These are phyloP conservation scores for Entomortierella parvispora DNA, from an alignment of 192 early-diverging fungal species.

Conservation along the genomic window DNA sequence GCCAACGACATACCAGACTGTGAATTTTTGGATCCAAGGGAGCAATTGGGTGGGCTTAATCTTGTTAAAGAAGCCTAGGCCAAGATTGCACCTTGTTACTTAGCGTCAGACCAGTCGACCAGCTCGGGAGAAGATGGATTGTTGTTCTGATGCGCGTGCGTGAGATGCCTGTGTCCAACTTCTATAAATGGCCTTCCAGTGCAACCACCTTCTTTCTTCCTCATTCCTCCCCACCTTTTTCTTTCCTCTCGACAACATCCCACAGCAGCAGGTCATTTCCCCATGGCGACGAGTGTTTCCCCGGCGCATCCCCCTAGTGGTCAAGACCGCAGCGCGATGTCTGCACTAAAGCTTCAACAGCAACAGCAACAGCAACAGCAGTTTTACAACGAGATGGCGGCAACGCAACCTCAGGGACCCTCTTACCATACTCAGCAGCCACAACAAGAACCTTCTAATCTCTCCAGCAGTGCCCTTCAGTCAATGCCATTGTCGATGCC, in stretches of 20 bases:
- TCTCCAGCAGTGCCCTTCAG: too few relatives aligned
- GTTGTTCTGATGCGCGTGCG: too few relatives aligned
- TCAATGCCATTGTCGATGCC: too few relatives aligned
- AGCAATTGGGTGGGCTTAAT: too few relatives aligned
- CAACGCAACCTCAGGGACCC: too few relatives aligned
- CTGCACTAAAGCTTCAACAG: slow-evolving; percentile 10
- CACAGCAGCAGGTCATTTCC: neutral
- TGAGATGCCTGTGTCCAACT: too few relatives aligned
- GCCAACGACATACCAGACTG: too few relatives aligned
- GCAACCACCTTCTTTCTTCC: neutral
- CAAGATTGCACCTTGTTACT: too few relatives aligned
- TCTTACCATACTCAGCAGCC: neutral
- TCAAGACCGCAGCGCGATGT: neutral
- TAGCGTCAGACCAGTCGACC: too few relatives aligned
- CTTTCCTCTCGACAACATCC: neutral
- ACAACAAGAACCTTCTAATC: neutral
- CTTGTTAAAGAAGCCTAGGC: too few relatives aligned
- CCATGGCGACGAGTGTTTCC: slow-evolving; percentile 29
- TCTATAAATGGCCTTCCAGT: neutral
- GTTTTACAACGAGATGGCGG: slow-evolving; percentile 12
- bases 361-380: slow-evolving; percentile 19
- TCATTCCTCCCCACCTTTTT: neutral
- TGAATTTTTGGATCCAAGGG: too few relatives aligned
- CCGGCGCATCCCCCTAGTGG: slow-evolving; percentile 3
- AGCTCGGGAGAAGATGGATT: too few relatives aligned